phyloP scores from a whole-genome alignment of 208 protist genomes.

The Wallacemonas sp. region DNA sequence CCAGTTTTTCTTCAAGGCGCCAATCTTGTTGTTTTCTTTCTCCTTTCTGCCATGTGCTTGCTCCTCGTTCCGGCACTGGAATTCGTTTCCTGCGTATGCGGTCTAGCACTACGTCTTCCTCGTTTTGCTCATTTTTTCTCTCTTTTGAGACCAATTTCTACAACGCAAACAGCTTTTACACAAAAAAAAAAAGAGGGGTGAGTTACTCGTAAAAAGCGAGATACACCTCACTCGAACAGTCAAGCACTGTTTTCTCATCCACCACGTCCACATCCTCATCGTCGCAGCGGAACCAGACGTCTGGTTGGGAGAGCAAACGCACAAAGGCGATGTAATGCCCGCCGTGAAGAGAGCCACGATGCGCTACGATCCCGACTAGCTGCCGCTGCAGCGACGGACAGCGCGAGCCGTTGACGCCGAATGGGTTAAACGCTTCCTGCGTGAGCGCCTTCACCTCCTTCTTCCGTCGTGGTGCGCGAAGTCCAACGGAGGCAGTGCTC shows the following conservation, averaged over 20 bases:
- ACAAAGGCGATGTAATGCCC: slow-evolving; percentile 91
- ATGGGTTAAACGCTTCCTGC: slow-evolving; percentile 37
- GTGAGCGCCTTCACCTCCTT: slow-evolving; percentile 1
- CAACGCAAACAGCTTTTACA: too few relatives aligned
- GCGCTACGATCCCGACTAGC: slow-evolving; percentile 80
- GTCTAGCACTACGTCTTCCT: too few relatives aligned
- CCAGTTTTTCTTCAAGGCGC: too few relatives aligned
- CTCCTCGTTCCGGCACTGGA: too few relatives aligned
- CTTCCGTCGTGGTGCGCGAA: too few relatives aligned
- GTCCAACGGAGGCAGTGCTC: neutral
- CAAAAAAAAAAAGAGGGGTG: slow-evolving; percentile 18
- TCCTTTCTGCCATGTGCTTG: too few relatives aligned
- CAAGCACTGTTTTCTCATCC: slow-evolving; percentile 53
- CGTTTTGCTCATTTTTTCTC: too few relatives aligned
- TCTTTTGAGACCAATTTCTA: too few relatives aligned
- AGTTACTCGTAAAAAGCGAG: slow-evolving; percentile 85
- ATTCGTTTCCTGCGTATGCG: too few relatives aligned
- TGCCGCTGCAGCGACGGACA: slow-evolving; percentile 42
- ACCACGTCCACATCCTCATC: slow-evolving; percentile 80
- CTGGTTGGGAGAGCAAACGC: slow-evolving; percentile 41
- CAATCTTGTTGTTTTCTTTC: too few relatives aligned
- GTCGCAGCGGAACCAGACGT: slow-evolving; percentile 87
- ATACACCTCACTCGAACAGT: slow-evolving; percentile 66
- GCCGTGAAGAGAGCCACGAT: slow-evolving; percentile 78
- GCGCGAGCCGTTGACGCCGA: slow-evolving; percentile 20